Evolutionary conservation across 768 basidiomycete genomes (phyloP).

Genomic region (Tephrocybe sp.): DNA sequence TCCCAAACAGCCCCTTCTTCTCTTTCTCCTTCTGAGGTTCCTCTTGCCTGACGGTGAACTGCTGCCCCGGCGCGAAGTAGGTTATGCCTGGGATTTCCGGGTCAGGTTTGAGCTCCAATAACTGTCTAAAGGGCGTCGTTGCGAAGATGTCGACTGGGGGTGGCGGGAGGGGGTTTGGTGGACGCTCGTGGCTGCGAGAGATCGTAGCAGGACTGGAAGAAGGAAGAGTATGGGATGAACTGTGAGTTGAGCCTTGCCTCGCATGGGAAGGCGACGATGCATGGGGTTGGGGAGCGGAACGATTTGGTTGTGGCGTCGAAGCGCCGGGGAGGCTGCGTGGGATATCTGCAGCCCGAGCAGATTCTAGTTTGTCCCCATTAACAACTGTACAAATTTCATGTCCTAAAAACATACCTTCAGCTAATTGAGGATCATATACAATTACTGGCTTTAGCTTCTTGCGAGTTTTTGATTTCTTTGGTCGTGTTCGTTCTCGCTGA

Average conservation of each 20-base stretch:
- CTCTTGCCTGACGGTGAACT: constrained; percentile 23
- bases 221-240: background rate
- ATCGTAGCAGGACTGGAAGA: background rate
- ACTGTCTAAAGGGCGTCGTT: constrained; percentile 50
- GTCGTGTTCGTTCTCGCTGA: background rate
- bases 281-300: background rate
- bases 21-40: constrained; percentile 26
- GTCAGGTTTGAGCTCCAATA: constrained; percentile 45
- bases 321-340: background rate
- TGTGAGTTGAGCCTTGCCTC: background rate
- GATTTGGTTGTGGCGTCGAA: background rate
- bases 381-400: background rate
- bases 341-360: background rate
- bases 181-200: background rate
- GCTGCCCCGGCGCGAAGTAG: constrained; percentile 25
- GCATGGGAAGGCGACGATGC: background rate
- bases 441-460: constrained; percentile 2
- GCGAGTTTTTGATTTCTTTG: background rate
- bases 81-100: constrained; percentile 35
- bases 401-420: constrained; percentile 1
- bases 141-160: constrained; percentile 63
- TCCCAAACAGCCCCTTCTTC: constrained; percentile 41
- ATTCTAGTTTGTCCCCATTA: background rate
- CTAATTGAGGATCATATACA: background rate
- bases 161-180: constrained; percentile 56